Conservation (phyloP, 306 rosid species). For the Cucurbita pepo region DNA sequence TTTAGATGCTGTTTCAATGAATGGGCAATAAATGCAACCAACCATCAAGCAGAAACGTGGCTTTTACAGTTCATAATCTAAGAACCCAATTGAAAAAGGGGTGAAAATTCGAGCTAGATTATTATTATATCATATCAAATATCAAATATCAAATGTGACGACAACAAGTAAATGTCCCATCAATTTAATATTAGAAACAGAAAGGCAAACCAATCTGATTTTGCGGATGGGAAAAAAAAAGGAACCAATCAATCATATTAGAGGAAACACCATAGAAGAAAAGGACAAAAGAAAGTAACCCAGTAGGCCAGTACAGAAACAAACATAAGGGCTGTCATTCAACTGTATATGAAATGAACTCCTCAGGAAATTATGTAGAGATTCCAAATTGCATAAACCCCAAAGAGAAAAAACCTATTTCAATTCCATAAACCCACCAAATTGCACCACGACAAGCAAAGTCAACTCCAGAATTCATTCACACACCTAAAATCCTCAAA, state of each 20-base stretch:
- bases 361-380: not conserved
- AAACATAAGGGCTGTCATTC: constrained; percentile 3
- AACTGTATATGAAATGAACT: not conserved
- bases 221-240: constrained; percentile 18
- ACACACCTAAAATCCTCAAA: not conserved
- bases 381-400: not conserved
- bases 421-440: not conserved
- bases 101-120: constrained; percentile 8
- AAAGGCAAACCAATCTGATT: constrained; percentile 20
- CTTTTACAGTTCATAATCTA: constrained; percentile 2
- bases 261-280: not conserved
- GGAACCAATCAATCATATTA: constrained; percentile 21
- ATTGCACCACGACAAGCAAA: not conserved
- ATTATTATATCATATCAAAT: not conserved
- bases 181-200: constrained; percentile 34
- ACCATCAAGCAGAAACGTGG: constrained; percentile 11
- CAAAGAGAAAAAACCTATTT: not conserved
- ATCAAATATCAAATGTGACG: constrained; percentile 26
- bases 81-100: not conserved
- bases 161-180: constrained; percentile 42
- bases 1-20: not conserved
- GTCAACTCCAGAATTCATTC: not conserved
- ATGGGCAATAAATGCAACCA: constrained; percentile 2
- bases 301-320: not conserved
- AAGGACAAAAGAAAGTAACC: not conserved